phyloP scores from a whole-genome alignment of 768 basidiomycete species.

The Kwoniella botswanensis region DNA sequence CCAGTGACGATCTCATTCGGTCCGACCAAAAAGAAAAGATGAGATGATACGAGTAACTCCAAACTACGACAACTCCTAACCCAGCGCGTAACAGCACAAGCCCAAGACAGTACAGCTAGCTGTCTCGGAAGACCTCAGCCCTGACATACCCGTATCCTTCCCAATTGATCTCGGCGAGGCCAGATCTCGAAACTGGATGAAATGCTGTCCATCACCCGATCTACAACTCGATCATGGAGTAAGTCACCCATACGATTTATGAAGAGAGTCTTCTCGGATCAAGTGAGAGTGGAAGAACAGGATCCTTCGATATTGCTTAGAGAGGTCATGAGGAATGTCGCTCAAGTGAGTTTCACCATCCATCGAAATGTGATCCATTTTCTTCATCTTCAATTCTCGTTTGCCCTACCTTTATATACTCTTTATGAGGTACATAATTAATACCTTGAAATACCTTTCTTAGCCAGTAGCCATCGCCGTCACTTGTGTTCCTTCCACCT shows the following conservation, averaged over 20 bases:
- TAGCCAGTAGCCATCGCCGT: slow-evolving; percentile 89
- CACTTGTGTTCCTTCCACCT: slow-evolving; percentile 54
- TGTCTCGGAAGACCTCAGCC: too few relatives aligned
- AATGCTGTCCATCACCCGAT: background rate
- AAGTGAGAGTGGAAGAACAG: background rate
- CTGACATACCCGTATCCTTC: too few relatives aligned
- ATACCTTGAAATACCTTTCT: too few relatives aligned
- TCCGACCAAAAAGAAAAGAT: background rate
- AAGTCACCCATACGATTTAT: slow-evolving; percentile 4
- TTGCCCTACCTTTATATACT: too few relatives aligned
- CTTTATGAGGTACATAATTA: too few relatives aligned
- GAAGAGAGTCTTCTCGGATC: background rate
- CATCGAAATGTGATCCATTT: too few relatives aligned
- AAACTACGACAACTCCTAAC: too few relatives aligned
- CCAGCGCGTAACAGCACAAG: too few relatives aligned
- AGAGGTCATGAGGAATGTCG: slow-evolving; percentile 60
- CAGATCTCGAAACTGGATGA: too few relatives aligned
- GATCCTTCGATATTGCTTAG: slow-evolving; percentile 49
- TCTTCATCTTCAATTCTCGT: too few relatives aligned
- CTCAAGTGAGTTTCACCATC: slow-evolving; percentile 45
- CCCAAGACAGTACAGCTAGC: too few relatives aligned
- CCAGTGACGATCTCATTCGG: background rate
- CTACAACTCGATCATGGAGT: background rate
- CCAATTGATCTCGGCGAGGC: too few relatives aligned
- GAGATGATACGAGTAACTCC: background rate